Evolutionary conservation across 2,329 filamentous ascomycete species (phyloP), one percentile per base, ranked within the genome.

Genomic region (Fusarium duplospermum): DNA sequence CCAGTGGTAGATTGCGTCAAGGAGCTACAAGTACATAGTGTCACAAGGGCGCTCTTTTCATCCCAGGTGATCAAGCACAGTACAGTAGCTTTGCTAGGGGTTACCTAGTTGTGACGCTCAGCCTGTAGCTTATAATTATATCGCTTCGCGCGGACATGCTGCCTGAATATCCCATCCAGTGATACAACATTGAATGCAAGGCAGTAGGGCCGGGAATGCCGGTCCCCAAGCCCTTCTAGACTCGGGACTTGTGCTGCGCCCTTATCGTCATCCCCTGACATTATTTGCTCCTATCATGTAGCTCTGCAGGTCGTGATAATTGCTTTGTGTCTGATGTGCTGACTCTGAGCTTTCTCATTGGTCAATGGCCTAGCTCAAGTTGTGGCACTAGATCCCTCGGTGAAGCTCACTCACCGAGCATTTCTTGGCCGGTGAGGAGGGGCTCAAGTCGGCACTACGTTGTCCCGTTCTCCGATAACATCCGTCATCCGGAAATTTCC

Each of bases 401-500:
- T 61, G 66, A 74, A 35, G 24, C 31, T 22, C 31, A 20, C 64
- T 59, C 65, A 66, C 65, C 59, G 61, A 62, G 13, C 56, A 33
- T 4, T 6, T 52, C 18, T 38, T 47, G 22, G 38, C 42, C 35
- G 18, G 24, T 33, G 36, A 50, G 24, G 38, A 33, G 24, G 33
- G 50, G 50, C 20, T 47, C 13, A 13, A 18, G 4, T 10, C 76
- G 76, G 77, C 58, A 14, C 60, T 66, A 77, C 56, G 64, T 78
- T 78, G 70, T 58, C 58, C 77, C 77, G 75, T 9, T 10, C 1
- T 13, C 71, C 69, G 62, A 58, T 50, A 69, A 66, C 72, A 24
- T 63, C 66, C 42, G 63, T 18, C 42, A 27, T 64, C 66, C 57
- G 77, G 72, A 79, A 79, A 79, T 78, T 79, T 78, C 70, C 67